Evolutionary conservation across 257 asterid species (phyloP).

Genomic region (Scutellaria galericulata): DNA sequence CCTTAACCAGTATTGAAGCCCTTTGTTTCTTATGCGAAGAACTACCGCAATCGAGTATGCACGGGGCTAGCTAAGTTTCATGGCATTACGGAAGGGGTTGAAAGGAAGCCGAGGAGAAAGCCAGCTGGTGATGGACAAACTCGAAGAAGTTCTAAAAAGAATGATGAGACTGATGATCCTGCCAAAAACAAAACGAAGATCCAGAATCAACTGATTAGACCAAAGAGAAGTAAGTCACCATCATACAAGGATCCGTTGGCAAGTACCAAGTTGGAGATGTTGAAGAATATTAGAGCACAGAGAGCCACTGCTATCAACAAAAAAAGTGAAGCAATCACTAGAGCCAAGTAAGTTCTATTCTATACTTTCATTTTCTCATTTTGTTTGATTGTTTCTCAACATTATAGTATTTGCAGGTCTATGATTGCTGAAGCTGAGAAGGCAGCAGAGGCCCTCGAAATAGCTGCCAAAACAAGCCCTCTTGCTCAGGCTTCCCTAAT

Average conservation of each 20-base stretch:
- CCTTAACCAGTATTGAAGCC: not conserved
- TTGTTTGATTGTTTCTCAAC: not conserved
- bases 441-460: conserved; percentile 81
- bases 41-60: conserved; percentile 68
- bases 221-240: conserved; percentile 57
- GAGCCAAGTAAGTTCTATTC: conserved; percentile 72
- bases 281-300: conserved; percentile 72
- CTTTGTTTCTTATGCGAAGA: conserved; percentile 42
- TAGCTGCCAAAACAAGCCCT: conserved; percentile 68
- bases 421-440: conserved; percentile 94
- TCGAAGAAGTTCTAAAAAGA: conserved; percentile 49
- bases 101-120: conserved; percentile 66
- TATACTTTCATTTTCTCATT: not conserved
- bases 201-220: conserved; percentile 43
- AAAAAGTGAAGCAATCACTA: conserved; percentile 57
- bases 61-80: conserved; percentile 72
- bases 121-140: conserved; percentile 53
- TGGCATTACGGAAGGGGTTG: conserved; percentile 59
- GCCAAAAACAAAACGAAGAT: conserved; percentile 41
- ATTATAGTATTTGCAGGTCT: conserved; percentile 49
- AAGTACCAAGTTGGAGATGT: conserved; percentile 77
- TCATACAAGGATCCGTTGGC: conserved; percentile 80
- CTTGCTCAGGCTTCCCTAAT: conserved; percentile 68
- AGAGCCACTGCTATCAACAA: conserved; percentile 60
- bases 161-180: conserved; percentile 39